Percentiles rank a stretch among this genome's conserved stretches.
Conservation (phyloP, 306 rosid species). For the Quercus berberidifolia region DNA sequence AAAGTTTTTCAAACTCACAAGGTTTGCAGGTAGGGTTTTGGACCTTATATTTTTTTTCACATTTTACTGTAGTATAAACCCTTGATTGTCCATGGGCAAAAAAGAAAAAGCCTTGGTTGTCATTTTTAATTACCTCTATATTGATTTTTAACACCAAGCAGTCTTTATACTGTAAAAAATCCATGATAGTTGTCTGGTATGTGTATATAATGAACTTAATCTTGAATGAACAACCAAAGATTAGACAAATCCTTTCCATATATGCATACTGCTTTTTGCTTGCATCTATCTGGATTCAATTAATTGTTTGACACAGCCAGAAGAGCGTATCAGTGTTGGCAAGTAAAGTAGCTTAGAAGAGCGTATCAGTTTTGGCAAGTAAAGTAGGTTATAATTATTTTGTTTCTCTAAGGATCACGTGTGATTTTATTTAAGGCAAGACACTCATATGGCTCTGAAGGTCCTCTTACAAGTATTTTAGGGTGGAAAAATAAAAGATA, state of each 20-base stretch:
- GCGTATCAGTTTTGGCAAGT: background rate
- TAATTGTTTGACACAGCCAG: background rate
- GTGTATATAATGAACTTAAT: background rate
- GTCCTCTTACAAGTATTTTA: background rate
- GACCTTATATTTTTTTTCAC: background rate
- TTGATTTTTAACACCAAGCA: background rate
- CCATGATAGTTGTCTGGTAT: background rate
- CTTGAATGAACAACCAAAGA: background rate
- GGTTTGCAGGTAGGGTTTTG: conserved; percentile 75
- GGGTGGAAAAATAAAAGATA: background rate
- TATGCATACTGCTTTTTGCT: background rate
- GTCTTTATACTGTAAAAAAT: background rate
- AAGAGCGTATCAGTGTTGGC: background rate
- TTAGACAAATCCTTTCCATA: background rate
- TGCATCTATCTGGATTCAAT: background rate
- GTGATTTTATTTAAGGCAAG: background rate
- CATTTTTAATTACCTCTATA: background rate
- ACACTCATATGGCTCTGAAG: background rate
- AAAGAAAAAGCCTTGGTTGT: background rate
- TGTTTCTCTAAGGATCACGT: background rate
- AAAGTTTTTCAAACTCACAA: conserved; percentile 59
- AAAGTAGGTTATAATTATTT: background rate
- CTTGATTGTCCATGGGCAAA: background rate
- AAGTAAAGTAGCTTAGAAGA: background rate
- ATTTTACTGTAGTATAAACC: background rate